Base-by-base conservation (phyloP, 108 stramenopile species). In the Nitzschia putrida region DNA sequence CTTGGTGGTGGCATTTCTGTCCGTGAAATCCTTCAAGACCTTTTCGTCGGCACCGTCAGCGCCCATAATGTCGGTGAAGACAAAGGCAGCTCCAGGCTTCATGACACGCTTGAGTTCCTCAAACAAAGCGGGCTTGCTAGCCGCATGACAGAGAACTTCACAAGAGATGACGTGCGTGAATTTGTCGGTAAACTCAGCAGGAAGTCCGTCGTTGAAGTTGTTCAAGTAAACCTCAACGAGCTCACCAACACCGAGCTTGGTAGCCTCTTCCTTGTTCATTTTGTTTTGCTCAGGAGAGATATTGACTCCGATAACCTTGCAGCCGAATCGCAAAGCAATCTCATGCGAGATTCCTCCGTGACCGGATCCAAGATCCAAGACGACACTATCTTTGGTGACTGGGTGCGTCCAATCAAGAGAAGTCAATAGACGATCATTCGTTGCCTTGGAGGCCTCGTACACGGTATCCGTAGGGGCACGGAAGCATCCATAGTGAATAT, bases 31-130 rank as follows among this genome's bases (percentile, higher is more conserved):
- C 21, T 78, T 78, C 49, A 83, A 72, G 13, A 83, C 78, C 39
- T 78, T 83, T 26, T 79, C 66, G 38, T 83, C 82, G 34, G 82
- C 78, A 12, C 78, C 71, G 41, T 79, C 74, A 34, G 78, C 82
- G 45, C 82, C 78, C 70, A 83, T 78, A 44, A 83, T 72, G 51
- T 83, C 82, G n/a, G 78, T 80, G 64, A 83, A 83, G 40, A 80
- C 68, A 55, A 83, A 83, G 8, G 83, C 76, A 57, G 76, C 83
- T 24, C 83, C 83, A 8, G 83, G 83, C 60, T 83, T 80, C 29
- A 79, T 56, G 34, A 83, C 64, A 23, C 82, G 82, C 24, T 76
- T 72, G 20, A 76, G 53, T n/a, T 77, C 66, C 41, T 79, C 54
- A 21, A 67, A 63, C 3, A 79, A 38, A 25, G 57, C 65, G 47